Conservation (phyloP, 2,329 filamentous ascomycete genomes). For the Onygenales sp. region DNA sequence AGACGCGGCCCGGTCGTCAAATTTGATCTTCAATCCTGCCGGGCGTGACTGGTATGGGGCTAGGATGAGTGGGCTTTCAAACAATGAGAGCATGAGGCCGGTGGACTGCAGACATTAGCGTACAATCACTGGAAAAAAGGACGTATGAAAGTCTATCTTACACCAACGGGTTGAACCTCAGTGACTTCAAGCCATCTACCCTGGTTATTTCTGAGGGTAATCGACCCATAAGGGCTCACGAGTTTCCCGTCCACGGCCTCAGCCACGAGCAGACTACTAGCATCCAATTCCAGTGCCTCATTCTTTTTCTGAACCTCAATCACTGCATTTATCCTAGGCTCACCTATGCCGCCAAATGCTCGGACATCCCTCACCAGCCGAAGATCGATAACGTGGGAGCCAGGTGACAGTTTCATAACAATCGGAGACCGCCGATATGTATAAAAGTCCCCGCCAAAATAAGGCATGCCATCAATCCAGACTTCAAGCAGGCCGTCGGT, state of each 20-base stretch:
- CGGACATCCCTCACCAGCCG: conserved; percentile 49
- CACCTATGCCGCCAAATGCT: conserved; percentile 43
- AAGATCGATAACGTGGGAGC: conserved; percentile 42
- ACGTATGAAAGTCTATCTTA: neutral
- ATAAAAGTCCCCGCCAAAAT: conserved; percentile 52
- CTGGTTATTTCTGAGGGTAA: conserved; percentile 40
- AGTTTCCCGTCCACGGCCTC: conserved; percentile 43
- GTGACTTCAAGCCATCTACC: conserved; percentile 12
- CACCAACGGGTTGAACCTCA: conserved; percentile 11
- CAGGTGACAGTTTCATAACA: conserved; percentile 41
- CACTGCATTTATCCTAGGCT: conserved; percentile 36
- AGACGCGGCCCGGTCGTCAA: neutral
- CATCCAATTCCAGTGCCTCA: conserved; percentile 20
- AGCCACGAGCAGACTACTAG: conserved; percentile 36
- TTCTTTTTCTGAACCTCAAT: conserved; percentile 24
- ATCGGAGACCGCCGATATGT: conserved; percentile 41
- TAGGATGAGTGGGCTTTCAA: conserved; percentile 14
- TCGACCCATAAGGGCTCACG: conserved; percentile 39
- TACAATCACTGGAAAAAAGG: neutral
- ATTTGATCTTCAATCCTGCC: conserved; percentile 20
- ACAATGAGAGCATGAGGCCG: neutral
- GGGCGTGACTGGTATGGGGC: conserved; percentile 26
- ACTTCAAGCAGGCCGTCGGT: conserved; percentile 44
- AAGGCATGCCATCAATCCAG: conserved; percentile 41
- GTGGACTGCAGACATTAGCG: neutral